A percentile compares a stretch with the other conserved stretches of the same genome.
Conservation (phyloP, 441 rosid species). For the Kokia cookei region DNA sequence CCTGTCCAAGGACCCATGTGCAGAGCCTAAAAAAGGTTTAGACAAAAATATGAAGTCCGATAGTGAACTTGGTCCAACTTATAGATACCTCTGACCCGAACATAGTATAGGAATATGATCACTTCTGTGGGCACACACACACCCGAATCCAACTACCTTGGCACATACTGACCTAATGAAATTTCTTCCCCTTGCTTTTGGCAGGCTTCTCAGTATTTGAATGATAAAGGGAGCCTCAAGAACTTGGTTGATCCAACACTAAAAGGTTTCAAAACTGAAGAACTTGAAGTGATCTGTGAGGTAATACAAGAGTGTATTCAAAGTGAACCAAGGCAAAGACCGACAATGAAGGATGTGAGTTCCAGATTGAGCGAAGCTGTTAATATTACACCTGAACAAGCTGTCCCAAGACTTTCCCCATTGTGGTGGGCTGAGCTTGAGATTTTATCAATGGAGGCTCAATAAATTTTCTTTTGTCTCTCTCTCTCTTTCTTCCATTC, state of each 20-base stretch:
- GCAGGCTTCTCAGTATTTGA: slow-evolving; percentile 61
- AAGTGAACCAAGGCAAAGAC: slow-evolving; percentile 48
- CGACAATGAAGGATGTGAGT: slow-evolving; percentile 52
- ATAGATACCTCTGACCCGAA: no score
- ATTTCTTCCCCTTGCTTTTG: not conserved
- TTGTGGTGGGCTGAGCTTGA: slow-evolving; percentile 98
- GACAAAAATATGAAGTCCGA: no score
- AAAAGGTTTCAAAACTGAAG: slow-evolving; percentile 48
- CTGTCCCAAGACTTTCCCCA: slow-evolving; percentile 80
- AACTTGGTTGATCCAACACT: slow-evolving; percentile 60
- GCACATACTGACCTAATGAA: not conserved
- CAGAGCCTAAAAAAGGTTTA: no score
- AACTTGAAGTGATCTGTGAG: slow-evolving; percentile 57
- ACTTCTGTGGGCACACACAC: not conserved
- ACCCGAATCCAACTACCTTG: not conserved
- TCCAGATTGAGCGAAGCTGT: slow-evolving; percentile 44
- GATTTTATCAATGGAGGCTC: slow-evolving; percentile 74
- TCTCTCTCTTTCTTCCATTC: slow-evolving; percentile 8
- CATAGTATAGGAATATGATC: no score
- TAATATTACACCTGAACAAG: slow-evolving; percentile 63
- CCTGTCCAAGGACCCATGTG: no score
- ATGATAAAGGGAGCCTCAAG: slow-evolving; percentile 27
- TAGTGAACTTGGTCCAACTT: no score
- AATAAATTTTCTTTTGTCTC: slow-evolving; percentile 30
- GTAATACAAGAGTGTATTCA: slow-evolving; percentile 51